A percentile compares a stretch with the other conserved stretches of the same genome.
phyloP scores from a whole-genome alignment of 208 protist species.

The Naegleria fowleri region DNA sequence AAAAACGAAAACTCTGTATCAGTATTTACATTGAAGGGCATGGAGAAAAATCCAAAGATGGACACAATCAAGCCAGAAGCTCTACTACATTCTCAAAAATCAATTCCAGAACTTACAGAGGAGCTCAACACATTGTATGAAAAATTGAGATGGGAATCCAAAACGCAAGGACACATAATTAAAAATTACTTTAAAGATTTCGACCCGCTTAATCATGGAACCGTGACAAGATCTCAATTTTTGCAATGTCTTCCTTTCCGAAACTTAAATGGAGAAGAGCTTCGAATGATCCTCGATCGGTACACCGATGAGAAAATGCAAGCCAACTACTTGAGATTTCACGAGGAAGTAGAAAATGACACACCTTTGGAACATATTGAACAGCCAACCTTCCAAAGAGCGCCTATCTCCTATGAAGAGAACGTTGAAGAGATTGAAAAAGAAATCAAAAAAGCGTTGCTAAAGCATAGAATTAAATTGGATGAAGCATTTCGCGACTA shows the following conservation, averaged over 20 bases:
- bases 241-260: constrained; percentile 14
- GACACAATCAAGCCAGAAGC: too few species aligned
- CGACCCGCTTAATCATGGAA: background rate
- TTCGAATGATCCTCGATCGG: background rate
- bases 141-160: background rate
- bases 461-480: constrained; percentile 63
- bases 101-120: too few species aligned
- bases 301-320: background rate
- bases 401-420: background rate
- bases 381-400: background rate
- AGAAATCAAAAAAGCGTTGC: constrained; percentile 47
- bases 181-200: constrained; percentile 20
- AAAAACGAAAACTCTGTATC: too few species aligned
- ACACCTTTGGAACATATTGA: background rate
- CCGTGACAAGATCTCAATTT: constrained; percentile 1
- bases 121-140: background rate
- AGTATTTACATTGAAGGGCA: background rate
- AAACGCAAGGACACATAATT: background rate
- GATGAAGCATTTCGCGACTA: constrained; percentile 69
- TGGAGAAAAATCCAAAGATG: background rate
- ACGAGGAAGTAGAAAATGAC: constrained; percentile 3
- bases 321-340: constrained; percentile 1
- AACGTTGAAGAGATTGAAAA: background rate
- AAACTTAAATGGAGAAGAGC: background rate
- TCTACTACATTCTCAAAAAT: background rate